These are phyloP conservation scores for Tetraselmis striata DNA, from an alignment of 139 green algal species.

Conservation along the genomic window DNA sequence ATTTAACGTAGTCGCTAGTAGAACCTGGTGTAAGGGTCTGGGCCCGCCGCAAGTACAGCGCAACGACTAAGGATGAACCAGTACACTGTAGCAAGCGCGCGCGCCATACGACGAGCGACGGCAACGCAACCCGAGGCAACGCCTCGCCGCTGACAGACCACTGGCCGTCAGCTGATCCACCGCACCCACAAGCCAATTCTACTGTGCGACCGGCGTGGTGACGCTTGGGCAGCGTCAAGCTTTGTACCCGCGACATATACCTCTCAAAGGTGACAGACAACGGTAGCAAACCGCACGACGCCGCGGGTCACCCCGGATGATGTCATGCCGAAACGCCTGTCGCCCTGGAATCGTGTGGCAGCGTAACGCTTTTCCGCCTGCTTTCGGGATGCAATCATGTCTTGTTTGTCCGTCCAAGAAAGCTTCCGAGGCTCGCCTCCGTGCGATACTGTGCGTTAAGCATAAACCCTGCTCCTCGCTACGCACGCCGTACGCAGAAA, in stretches of 20 bases:
- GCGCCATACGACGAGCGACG: too few species aligned
- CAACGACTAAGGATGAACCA: too few species aligned
- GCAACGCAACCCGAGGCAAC: not conserved
- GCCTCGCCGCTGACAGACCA: not conserved
- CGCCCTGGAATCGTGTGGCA: too few species aligned
- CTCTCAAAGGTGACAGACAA: too few species aligned
- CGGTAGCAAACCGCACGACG: not conserved
- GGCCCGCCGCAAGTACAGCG: too few species aligned
- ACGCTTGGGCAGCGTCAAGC: not conserved
- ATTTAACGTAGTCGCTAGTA: too few species aligned
- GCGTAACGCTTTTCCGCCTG: too few species aligned
- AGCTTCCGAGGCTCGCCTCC: not conserved
- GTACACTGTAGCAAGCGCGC: too few species aligned
- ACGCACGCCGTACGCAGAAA: not conserved
- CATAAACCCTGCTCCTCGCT: not conserved
- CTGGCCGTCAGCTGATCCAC: too few species aligned
- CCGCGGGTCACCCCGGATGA: not conserved
- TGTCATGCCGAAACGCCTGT: not conserved
- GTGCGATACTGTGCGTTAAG: not conserved
- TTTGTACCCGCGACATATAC: not conserved
- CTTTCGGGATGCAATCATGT: not conserved
- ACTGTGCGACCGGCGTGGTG: not conserved
- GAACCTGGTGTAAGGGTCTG: too few species aligned
- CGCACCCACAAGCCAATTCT: not conserved
- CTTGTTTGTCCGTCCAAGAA: not conserved